Percentiles rank a stretch among this genome's conserved stretches.
Conservation (phyloP, 257 asterid species). For the Rauvolfia tetraphylla region DNA sequence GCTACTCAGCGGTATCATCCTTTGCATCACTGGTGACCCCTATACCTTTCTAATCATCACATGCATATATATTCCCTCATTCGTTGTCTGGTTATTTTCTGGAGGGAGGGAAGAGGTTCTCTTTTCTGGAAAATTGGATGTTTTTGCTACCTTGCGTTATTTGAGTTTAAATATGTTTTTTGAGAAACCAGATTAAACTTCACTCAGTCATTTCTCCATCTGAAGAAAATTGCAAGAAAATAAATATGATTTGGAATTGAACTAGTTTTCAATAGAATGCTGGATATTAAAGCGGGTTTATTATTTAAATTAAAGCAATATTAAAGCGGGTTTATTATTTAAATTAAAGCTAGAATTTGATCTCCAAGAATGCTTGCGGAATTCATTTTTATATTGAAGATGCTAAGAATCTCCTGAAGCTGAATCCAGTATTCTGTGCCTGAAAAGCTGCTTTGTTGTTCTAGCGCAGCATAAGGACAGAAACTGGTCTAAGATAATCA, state of each 20-base stretch:
- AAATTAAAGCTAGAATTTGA: not conserved
- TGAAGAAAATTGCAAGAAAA: not conserved
- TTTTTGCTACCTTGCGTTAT: not conserved
- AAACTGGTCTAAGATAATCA: not conserved
- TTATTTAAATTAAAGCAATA: not conserved
- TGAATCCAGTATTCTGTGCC: no score
- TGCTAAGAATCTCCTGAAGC: not conserved
- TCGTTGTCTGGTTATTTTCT: not conserved
- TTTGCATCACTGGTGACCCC: conserved; percentile 37
- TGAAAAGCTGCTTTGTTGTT: not conserved
- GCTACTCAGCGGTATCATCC: conserved; percentile 34
- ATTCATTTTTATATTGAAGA: not conserved
- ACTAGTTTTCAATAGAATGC: not conserved
- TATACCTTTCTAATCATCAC: not conserved
- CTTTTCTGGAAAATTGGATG: not conserved
- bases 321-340: not conserved
- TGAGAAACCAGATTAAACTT: not conserved
- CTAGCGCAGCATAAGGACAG: not conserved
- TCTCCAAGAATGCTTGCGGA: no score
- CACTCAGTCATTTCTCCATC: not conserved
- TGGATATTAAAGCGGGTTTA: not conserved
- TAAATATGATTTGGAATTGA: no score
- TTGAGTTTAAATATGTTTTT: no score
- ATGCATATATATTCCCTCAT: not conserved
- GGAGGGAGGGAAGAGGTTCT: not conserved